phyloP scores from a whole-genome alignment of 148 eudicot genomes.

The Chenopodium formosanum region DNA sequence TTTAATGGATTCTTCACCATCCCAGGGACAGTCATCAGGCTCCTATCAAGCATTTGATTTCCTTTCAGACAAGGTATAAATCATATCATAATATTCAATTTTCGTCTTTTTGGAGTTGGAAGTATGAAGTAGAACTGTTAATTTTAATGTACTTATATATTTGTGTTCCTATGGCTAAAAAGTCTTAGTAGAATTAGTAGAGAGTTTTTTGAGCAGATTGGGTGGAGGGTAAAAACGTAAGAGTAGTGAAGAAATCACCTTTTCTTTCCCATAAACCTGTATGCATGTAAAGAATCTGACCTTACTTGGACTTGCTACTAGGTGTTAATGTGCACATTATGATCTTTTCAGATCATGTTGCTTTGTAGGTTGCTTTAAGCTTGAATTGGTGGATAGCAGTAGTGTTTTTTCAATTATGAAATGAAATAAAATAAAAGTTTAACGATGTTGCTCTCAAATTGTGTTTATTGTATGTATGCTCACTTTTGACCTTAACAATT shows the following conservation, averaged over 20 bases:
- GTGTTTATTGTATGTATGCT: too few species aligned
- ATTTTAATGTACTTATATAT: background rate
- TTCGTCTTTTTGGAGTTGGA: background rate
- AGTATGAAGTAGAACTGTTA: background rate
- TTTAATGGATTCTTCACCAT: constrained; percentile 48
- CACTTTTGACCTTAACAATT: too few species aligned
- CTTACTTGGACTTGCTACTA: background rate
- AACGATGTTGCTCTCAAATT: too few species aligned
- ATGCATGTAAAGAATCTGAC: background rate
- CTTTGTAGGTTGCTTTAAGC: background rate
- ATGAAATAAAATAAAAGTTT: too few species aligned
- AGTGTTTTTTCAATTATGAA: background rate
- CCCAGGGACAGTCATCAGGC: constrained; percentile 52
- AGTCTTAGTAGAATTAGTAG: too few species aligned
- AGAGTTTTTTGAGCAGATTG: too few species aligned
- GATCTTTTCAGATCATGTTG: background rate
- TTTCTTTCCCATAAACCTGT: background rate
- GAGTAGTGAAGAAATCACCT: background rate
- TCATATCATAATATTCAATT: background rate
- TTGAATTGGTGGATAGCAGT: background rate
- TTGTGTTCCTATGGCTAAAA: too few species aligned
- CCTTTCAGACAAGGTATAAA: constrained; percentile 63
- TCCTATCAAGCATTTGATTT: constrained; percentile 51
- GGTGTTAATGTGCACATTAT: background rate
- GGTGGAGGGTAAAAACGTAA: too few species aligned